Base-by-base conservation (phyloP, 2,329 filamentous ascomycete genomes). In the Hansfordia pulvinata region DNA sequence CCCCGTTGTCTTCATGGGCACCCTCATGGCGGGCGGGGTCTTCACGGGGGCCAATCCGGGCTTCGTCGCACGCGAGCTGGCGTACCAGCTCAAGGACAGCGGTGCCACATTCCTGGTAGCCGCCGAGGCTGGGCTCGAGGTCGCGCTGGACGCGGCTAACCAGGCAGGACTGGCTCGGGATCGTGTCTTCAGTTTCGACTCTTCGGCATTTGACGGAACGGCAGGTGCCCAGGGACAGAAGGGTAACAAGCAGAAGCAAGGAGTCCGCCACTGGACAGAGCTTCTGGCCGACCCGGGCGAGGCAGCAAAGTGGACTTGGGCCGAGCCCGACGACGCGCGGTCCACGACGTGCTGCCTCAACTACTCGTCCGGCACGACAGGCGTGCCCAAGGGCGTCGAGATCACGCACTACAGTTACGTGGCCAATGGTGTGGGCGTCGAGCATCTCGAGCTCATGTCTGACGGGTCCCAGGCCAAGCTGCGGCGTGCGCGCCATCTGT, bases 341-440 rank as follows among this genome's bases (percentile, higher is more conserved):
- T 48, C 53, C 14, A 61, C 63, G 5, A 68, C 69, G 2, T 70
- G 76, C 37, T 76, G 71, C 14, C 64, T 92, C 34, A 90, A 92
- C 50, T 92, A 88, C 52, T 80, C 72, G 36, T 76, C 69, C 17
- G 73, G 82, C 8, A 86, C 79, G 2, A 92, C 84, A 0, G 83
- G 84, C 6, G 62, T 84, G 4, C 81, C 83, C 8, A 92, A 92
- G 47, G 84, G 84, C 8, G 83, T 90, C 10, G 73, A 80, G 51
- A 78, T 90, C 36, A 72, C 74, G n/a, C 83, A 92, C 50, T 58
- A 61, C 32, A 79, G 83, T 38, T 81, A 83, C 41, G 67, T 85
- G 22, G 64, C 80, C 34, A 88, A 88, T 44, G 66, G 71, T 36
- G 40, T 57, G 10, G 72, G 79, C 32, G 66, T 71, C 10, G 56